phyloP scores from a whole-genome alignment of 306 rosid genomes.

The Lagenaria siceraria region DNA sequence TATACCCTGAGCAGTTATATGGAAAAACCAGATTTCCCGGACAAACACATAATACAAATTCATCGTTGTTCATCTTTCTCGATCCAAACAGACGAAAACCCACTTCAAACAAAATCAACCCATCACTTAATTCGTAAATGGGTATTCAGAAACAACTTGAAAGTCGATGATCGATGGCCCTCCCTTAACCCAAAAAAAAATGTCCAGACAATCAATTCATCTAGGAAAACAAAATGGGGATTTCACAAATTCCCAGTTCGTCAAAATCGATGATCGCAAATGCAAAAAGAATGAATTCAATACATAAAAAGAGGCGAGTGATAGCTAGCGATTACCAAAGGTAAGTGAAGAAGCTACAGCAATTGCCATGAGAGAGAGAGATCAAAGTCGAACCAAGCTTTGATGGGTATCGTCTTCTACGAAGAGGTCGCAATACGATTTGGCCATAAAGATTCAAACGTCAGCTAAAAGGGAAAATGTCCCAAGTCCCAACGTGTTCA shows the following conservation, averaged over 20 bases:
- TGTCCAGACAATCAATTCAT: not conserved
- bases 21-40: not conserved
- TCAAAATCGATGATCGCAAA: not conserved
- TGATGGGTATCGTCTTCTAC: not conserved
- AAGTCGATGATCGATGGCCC: not conserved
- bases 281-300: not conserved
- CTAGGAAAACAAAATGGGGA: not conserved
- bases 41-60: not conserved
- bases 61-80: not conserved
- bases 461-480: not conserved
- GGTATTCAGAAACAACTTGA: not conserved
- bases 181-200: too few species aligned
- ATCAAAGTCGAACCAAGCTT: not conserved
- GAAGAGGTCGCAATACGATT: not conserved
- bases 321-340: constrained; percentile 23
- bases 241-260: not conserved
- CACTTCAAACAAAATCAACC: not conserved
- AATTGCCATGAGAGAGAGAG: constrained; percentile 21
- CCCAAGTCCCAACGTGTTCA: not conserved
- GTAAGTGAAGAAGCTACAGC: constrained; percentile 26
- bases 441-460: not conserved
- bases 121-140: not conserved
- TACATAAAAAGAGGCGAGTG: not conserved
- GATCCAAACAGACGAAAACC: not conserved
- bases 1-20: too few species aligned